Evolutionary conservation across 768 basidiomycete species (phyloP), one percentile per base, ranked within the genome.

Genomic region (Thelephora ganbajun): DNA sequence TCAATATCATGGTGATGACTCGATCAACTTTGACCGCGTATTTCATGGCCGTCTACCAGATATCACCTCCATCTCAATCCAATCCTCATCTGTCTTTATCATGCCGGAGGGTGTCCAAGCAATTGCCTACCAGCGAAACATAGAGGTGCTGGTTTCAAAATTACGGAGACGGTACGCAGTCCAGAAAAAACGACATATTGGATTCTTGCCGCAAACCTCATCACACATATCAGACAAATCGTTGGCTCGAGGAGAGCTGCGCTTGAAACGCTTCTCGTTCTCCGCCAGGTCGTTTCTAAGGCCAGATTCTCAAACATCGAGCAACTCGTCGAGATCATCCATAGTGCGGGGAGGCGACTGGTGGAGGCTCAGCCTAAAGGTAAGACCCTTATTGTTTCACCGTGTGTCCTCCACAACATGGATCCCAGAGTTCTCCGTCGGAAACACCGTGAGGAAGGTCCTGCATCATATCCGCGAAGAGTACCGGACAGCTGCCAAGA

Each of bases 291-390:
- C 52, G 81, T 98, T 13, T 77, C 91, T 2, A 82, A 79, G 56
- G 87, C 88, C 6, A 78, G 78, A 43, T 96, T 96, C 57, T 77
- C 77, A 19, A 88, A 83, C 54, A 82, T 97, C 56, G 83, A 89
- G 37, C 86, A 93, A 53, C 70, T 98, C 2, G 74, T 91, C 3
- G 71, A 72, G 43, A 76, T 87, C 48, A 82, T 99, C 52, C 79
- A 84, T 47, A 67, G 67, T 43, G 83, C 90, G 9, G 96, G 94
- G 3, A 71, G 77, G 53, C 77, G 76, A 54, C 63, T 99, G 36
- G 80, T 86, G 6, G 87, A 90, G 16, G 91, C 94, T 7, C 92
- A 97, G 59, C 91, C 93, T 11, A 96, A 94, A 79, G 94, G 94
- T 92, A 50, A 47, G 53, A 43, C 33, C 46, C 41, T 49, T 43